phyloP scores from a whole-genome alignment of 2,329 filamentous ascomycete species.

The Sarocladium strictum region DNA sequence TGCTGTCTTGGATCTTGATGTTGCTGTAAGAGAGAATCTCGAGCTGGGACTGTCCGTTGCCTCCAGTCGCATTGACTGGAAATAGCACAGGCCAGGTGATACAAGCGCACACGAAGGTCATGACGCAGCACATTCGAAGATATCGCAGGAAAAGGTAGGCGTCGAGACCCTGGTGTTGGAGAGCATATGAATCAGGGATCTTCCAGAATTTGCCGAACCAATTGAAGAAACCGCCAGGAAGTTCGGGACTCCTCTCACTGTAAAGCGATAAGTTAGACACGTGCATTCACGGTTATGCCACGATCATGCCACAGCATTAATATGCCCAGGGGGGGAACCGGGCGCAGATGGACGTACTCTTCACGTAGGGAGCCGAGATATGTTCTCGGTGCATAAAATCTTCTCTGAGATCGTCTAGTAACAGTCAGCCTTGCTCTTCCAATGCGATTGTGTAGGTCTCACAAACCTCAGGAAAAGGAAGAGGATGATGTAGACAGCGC shows the following conservation, averaged over 20 bases:
- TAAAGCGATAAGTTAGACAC: background rate
- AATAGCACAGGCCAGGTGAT: constrained; percentile 84
- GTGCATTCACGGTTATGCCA: no score
- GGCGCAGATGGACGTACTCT: constrained; percentile 44
- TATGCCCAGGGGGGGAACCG: no score
- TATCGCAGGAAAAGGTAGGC: constrained; percentile 85
- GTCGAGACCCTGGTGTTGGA: constrained; percentile 85
- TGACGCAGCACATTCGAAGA: constrained; percentile 67
- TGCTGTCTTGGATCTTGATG: constrained; percentile 35
- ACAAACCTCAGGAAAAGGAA: constrained; percentile 36
- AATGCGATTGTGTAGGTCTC: no score
- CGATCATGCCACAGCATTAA: no score
- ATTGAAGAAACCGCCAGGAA: constrained; percentile 51
- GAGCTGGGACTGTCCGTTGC: constrained; percentile 58
- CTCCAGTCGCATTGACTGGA: constrained; percentile 79
- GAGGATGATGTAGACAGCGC: constrained; percentile 41
- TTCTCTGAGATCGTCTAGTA: constrained; percentile 36
- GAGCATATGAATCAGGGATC: constrained; percentile 66
- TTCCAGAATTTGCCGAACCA: constrained; percentile 60
- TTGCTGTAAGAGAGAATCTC: constrained; percentile 34
- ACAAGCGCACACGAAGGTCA: constrained; percentile 72
- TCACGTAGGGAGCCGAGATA: constrained; percentile 42
- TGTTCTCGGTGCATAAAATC: constrained; percentile 51
- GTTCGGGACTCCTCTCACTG: constrained; percentile 49
- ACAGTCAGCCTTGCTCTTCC: background rate